phyloP scores from a whole-genome alignment of 345 rosid genomes.

The Lumnitzera racemosa region DNA sequence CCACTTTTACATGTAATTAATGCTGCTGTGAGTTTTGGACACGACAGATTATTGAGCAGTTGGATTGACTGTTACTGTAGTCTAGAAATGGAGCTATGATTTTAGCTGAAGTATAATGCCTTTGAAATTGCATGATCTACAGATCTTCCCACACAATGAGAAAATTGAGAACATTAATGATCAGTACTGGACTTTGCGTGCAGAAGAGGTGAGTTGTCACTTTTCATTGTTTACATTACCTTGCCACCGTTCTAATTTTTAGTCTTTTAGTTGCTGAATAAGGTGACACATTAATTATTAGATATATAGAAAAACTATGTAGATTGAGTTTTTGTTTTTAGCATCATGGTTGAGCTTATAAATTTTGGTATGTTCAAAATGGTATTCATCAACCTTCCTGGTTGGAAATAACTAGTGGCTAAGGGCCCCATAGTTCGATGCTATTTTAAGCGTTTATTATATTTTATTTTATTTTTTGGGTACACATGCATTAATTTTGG shows the following conservation, averaged over 20 bases:
- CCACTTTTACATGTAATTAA: background rate
- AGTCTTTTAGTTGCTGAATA: background rate
- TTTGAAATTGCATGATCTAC: slow-evolving; percentile 13
- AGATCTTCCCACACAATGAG: slow-evolving; percentile 62
- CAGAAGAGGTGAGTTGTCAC: slow-evolving; percentile 52
- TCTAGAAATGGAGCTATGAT: background rate
- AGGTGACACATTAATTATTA: background rate
- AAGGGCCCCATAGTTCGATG: no score
- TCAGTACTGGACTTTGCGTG: slow-evolving; percentile 74
- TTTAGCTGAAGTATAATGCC: background rate
- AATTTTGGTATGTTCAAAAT: background rate
- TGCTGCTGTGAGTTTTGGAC: background rate
- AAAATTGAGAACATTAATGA: slow-evolving; percentile 76
- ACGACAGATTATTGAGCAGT: background rate
- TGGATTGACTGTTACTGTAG: background rate
- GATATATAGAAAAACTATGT: slow-evolving; percentile 1
- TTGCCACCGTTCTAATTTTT: background rate
- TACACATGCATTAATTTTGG: no score
- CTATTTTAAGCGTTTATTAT: no score
- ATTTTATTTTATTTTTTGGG: no score
- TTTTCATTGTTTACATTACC: background rate
- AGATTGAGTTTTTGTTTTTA: background rate
- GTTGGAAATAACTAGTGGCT: no score
- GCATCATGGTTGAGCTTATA: background rate
- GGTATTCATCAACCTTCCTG: background rate